A percentile compares a stretch with the other conserved stretches of the same genome.
Conservation (phyloP, 2,329 filamentous ascomycete species). For the Bipolaris gigantea region DNA sequence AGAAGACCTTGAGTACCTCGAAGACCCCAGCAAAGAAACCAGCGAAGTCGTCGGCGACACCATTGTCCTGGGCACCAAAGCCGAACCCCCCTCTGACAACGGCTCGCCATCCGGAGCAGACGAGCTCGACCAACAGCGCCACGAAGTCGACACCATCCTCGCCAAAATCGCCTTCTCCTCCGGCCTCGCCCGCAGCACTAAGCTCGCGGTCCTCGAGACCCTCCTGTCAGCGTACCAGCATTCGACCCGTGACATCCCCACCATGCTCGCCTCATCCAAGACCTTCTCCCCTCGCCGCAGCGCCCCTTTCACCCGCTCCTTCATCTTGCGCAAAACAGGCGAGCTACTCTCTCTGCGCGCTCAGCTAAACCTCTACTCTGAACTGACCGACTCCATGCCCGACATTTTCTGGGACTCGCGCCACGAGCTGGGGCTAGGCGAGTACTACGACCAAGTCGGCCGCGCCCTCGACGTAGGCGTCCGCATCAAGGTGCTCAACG, state of each 20-base stretch:
- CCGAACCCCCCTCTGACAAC: conserved; percentile 23
- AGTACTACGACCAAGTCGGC: conserved; percentile 93
- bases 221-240: conserved; percentile 82
- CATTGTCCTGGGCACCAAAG: conserved; percentile 81
- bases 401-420: conserved; percentile 96
- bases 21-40: conserved; percentile 71
- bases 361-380: conserved; percentile 94
- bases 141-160: conserved; percentile 65
- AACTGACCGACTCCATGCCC: conserved; percentile 90
- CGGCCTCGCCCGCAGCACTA: conserved; percentile 87
- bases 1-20: conserved; percentile 85
- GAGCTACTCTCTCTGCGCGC: conserved; percentile 87
- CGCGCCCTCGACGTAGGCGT: conserved; percentile 87
- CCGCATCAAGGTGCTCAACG: conserved; percentile 86
- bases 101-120: neutral
- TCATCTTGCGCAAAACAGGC: conserved; percentile 91
- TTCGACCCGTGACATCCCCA: conserved; percentile 80
- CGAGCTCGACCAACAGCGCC: conserved; percentile 40
- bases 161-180: conserved; percentile 97
- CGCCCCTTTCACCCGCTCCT: conserved; percentile 63
- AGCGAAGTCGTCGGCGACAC: conserved; percentile 84
- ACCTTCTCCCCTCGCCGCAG: conserved; percentile 39
- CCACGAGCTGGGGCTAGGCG: conserved; percentile 86
- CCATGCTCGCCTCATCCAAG: conserved; percentile 70
- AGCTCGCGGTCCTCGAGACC: conserved; percentile 87